These are phyloP conservation scores for Blastomyces percursus DNA, from an alignment of 2,329 filamentous ascomycete species.

Conservation along the genomic window DNA sequence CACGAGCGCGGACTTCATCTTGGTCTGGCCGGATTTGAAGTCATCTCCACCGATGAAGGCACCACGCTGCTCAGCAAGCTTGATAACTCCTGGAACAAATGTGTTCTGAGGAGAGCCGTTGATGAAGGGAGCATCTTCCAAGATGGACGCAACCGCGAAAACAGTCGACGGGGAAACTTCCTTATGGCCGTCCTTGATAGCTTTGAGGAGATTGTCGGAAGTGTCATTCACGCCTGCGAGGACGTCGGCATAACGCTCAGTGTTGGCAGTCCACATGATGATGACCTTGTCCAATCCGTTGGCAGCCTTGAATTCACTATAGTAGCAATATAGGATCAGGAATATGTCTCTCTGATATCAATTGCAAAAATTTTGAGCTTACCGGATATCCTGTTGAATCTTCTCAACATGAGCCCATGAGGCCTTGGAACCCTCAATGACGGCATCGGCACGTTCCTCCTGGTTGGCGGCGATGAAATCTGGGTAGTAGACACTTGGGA, in stretches of 20 bases:
- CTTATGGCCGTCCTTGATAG: constrained; percentile 75
- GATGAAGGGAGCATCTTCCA: constrained; percentile 88
- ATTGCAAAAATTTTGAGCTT: constrained; percentile 20
- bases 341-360: neutral
- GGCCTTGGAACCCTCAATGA: constrained; percentile 73
- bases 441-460: constrained; percentile 87
- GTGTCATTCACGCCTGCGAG: constrained; percentile 89
- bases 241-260: constrained; percentile 88
- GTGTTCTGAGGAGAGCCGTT: constrained; percentile 99
- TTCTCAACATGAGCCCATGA: constrained; percentile 81
- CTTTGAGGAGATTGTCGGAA: constrained; percentile 78
- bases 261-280: constrained; percentile 98
- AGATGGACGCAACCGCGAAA: constrained; percentile 87
- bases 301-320: constrained; percentile 72
- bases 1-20: constrained; percentile 99
- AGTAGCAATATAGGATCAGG: constrained; percentile 9
- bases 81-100: constrained; percentile 84
- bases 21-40: constrained; percentile 99
- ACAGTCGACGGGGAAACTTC: constrained; percentile 94
- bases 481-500: constrained; percentile 95
- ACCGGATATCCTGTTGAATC: constrained; percentile 84
- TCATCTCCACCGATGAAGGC: constrained; percentile 96
- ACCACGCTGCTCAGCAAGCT: constrained; percentile 74
- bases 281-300: constrained; percentile 90
- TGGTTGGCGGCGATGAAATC: constrained; percentile 99